Evolutionary conservation across 176 grass and related monocot genomes (phyloP), one percentile per base, ranked within the genome.

Genomic region (Tuctoria greenei): DNA sequence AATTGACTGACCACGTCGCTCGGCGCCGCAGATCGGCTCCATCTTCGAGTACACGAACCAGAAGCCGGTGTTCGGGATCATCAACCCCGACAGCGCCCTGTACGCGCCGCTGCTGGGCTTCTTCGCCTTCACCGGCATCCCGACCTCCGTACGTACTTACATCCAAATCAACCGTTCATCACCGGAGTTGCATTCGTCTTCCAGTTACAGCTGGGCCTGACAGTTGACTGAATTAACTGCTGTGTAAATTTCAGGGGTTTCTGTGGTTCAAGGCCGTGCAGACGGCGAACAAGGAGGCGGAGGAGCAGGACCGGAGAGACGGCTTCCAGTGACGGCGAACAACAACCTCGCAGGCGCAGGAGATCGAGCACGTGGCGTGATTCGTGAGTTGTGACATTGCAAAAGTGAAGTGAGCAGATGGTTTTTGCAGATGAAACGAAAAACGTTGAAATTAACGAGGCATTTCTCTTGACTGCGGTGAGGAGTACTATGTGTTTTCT

Each of bases 241-340:
- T 14, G 8, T 26, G 31, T 39, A 2, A 26, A 12, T 12, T 73
- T 42, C 81, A 98, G 95, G 95, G 49, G 16, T 92, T 86, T 35
- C 54, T 98, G 69, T 98, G 95, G 95, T 94, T 88, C 76, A 94
- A 90, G 79, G 88, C 95, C 41, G 95, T 98, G 54, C 86, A 88
- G 82, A 79, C 82, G 42, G 95, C 89, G 12, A 98, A 98, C 71
- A 89, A 81, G 69, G 91, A 92, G 67, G 81, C 91, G 2, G 91
- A 94, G 72, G 95, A 98, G 75, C 95, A 94, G 69, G 95, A 98
- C 31, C 91, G 84, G 24, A 68, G 52, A 40, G 91, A 94, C 79
- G 95, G 95, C 37, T 92, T 76, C 81, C 42, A 8, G 36, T 93
- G 41, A 87, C 47, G n/a, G n/a, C n/a, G n/a, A n/a, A n/a, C n/a